Percentiles rank a stretch among this genome's conserved stretches.
These are phyloP conservation scores for Aspergillus carlsbadensis DNA, from an alignment of 495 filamentous ascomycete species.

Conservation along the genomic window DNA sequence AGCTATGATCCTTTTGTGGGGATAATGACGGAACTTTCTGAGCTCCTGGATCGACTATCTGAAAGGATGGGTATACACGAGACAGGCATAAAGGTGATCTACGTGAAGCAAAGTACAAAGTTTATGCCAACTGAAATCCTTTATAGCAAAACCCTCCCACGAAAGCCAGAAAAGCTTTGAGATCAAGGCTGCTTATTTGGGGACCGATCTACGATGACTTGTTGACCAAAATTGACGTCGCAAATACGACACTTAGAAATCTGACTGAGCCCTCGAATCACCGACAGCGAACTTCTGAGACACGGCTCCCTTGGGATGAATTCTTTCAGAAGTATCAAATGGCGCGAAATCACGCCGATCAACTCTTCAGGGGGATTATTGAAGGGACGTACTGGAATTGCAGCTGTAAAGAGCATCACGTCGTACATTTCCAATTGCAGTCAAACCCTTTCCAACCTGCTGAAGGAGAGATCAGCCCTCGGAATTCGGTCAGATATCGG, in stretches of 20 bases:
- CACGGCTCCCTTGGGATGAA: not conserved
- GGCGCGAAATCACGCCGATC: conserved; percentile 9
- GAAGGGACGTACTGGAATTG: conserved; percentile 10
- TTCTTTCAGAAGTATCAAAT: conserved; percentile 11
- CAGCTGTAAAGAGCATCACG: not conserved
- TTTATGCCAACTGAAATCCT: too few relatives aligned
- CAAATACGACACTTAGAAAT: conserved; percentile 10
- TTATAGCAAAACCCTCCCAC: too few relatives aligned
- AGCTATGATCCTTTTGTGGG: conserved; percentile 16
- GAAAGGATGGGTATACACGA: not conserved
- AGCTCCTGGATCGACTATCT: not conserved
- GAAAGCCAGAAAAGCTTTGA: too few relatives aligned
- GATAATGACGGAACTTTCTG: not conserved
- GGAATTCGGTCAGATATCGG: not conserved
- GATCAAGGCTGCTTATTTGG: not conserved
- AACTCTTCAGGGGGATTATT: conserved; percentile 6
- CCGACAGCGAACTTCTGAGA: not conserved
- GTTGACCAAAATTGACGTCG: not conserved
- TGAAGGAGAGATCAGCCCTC: too few relatives aligned
- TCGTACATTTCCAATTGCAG: conserved; percentile 10
- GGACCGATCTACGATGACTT: conserved; percentile 12
- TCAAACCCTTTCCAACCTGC: not conserved
- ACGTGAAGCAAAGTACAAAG: not conserved
- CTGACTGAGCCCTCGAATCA: conserved; percentile 1
- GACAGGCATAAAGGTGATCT: not conserved